Percentiles rank a stretch among this genome's conserved stretches.
phyloP scores from a whole-genome alignment of 1,284 basidiomycete species.

The Ustilago sp. region DNA sequence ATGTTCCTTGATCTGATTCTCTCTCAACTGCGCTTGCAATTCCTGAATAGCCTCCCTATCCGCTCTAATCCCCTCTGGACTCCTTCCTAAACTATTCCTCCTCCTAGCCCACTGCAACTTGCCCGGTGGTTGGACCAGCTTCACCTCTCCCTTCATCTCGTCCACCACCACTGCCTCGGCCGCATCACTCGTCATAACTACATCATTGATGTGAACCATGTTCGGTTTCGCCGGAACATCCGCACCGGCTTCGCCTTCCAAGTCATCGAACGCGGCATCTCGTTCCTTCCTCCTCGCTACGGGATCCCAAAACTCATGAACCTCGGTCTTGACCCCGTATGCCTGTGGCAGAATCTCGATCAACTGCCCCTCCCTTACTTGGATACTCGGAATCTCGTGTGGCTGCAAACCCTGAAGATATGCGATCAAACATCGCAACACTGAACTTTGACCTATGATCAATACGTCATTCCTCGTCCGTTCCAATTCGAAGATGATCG shows the following conservation, averaged over 20 bases:
- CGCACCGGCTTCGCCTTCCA: conserved; percentile 25
- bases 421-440: conserved; percentile 87
- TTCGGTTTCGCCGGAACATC: conserved; percentile 15
- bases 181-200: conserved; percentile 18
- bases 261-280: conserved; percentile 56
- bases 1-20: conserved; percentile 38
- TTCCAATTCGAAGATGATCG: conserved; percentile 85
- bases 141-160: conserved; percentile 2
- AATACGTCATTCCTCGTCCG: conserved; percentile 79
- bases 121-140: conserved; percentile 6
- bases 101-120: conserved; percentile 35
- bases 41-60: conserved; percentile 43
- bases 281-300: conserved; percentile 57
- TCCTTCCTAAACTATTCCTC: conserved; percentile 40
- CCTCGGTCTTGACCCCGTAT: conserved; percentile 65
- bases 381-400: conserved; percentile 94
- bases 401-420: conserved; percentile 86
- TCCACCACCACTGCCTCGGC: not conserved
- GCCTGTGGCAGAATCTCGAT: conserved; percentile 67
- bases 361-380: conserved; percentile 74
- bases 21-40: conserved; percentile 34
- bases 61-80: conserved; percentile 46
- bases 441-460: conserved; percentile 84
- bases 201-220: conserved; percentile 34
- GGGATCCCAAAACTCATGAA: conserved; percentile 66